Conservation (phyloP, 495 filamentous ascomycete species). For the Xylaria nigripes region DNA sequence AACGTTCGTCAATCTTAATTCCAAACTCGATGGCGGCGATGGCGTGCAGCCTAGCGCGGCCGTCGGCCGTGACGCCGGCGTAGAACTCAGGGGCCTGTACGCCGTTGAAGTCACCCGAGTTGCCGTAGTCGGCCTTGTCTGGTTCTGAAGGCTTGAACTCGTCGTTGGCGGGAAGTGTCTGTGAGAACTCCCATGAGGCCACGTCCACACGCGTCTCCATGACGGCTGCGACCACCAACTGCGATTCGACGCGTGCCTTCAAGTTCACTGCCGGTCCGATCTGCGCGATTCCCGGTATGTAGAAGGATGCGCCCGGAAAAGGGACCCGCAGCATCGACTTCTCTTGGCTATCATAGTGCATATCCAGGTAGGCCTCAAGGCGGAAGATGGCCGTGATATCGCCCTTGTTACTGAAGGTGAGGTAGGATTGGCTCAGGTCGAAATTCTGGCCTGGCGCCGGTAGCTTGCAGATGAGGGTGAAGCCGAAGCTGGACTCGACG, state of each 20-base stretch:
- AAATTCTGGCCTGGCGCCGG: constrained; percentile 6
- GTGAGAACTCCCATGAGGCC: not conserved
- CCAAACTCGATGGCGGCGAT: constrained; percentile 23
- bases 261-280: no score
- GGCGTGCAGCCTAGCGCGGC: constrained; percentile 15
- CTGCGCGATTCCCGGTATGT: no score
- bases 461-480: constrained; percentile 17
- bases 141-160: constrained; percentile 7
- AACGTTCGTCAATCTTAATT: constrained; percentile 18
- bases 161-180: constrained; percentile 11
- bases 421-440: constrained; percentile 21
- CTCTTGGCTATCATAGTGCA: constrained; percentile 7
- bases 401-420: constrained; percentile 26
- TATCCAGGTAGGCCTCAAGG: constrained; percentile 14
- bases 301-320: constrained; percentile 21
- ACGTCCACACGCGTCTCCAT: no score
- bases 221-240: no score
- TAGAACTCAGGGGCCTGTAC: not conserved
- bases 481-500: constrained; percentile 19
- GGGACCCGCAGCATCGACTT: constrained; percentile 1
- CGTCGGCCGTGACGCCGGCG: not conserved
- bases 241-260: no score
- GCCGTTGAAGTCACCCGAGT: constrained; percentile 9
- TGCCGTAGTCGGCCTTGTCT: constrained; percentile 11
- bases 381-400: constrained; percentile 18